Percentiles rank a stretch among this genome's conserved stretches.
These are phyloP conservation scores for Geranomyces michiganensis DNA, from an alignment of 192 early-diverging fungal species.

Conservation along the genomic window DNA sequence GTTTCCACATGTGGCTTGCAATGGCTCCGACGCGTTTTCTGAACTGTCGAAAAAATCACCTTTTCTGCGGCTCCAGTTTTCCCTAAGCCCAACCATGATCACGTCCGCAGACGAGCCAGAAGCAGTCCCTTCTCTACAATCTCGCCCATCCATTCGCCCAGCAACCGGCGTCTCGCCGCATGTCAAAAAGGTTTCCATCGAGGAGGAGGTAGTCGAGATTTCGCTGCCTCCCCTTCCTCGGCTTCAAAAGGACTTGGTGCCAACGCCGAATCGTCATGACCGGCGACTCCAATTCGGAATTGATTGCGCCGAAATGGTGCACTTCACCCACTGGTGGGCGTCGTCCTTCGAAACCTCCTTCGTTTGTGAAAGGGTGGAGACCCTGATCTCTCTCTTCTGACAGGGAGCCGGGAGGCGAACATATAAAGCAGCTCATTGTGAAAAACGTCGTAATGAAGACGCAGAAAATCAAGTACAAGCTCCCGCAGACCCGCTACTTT, in stretches of 20 bases:
- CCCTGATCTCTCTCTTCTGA: background rate
- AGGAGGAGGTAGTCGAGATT: background rate
- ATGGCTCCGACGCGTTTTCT: too few relatives aligned
- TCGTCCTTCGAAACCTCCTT: background rate
- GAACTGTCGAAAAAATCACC: too few relatives aligned
- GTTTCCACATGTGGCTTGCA: too few relatives aligned
- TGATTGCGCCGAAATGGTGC: slow-evolving; percentile 57
- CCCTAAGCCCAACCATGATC: too few relatives aligned
- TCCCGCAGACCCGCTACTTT: slow-evolving; percentile 62
- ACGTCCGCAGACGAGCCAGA: too few relatives aligned
- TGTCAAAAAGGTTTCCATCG: slow-evolving; percentile 3
- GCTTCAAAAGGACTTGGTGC: slow-evolving; percentile 15
- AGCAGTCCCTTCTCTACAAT: too few relatives aligned
- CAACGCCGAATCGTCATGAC: slow-evolving; percentile 43
- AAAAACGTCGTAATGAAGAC: slow-evolving; percentile 67
- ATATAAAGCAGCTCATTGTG: slow-evolving; percentile 51
- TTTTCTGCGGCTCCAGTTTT: too few relatives aligned
- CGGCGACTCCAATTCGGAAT: slow-evolving; percentile 51
- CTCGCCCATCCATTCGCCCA: too few relatives aligned
- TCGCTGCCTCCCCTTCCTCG: background rate
- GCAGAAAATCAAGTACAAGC: slow-evolving; percentile 63
- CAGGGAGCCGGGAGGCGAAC: slow-evolving; percentile 64
- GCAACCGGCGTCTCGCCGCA: background rate
- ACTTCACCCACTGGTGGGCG: slow-evolving; percentile 57
- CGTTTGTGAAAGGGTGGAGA: background rate